These are phyloP conservation scores for Casuarina glauca DNA, from an alignment of 306 rosid genomes.

Conservation along the genomic window DNA sequence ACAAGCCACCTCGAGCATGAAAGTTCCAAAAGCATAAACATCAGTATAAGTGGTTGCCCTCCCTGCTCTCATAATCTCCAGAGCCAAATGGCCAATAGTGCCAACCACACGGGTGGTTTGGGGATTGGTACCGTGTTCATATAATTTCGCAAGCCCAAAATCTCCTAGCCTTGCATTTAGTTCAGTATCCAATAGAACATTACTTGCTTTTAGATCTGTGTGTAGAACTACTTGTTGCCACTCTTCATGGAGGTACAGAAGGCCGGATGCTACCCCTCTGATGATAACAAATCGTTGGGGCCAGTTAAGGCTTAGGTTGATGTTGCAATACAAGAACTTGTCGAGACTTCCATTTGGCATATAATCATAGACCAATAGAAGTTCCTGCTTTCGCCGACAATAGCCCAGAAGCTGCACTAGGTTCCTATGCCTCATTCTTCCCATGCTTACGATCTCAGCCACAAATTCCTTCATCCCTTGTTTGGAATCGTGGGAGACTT, in stretches of 20 bases:
- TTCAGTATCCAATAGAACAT: slow-evolving; percentile 57
- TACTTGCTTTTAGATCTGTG: slow-evolving; percentile 78
- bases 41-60: slow-evolving; percentile 51
- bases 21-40: slow-evolving; percentile 65
- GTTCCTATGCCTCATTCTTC: too few species aligned
- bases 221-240: slow-evolving; percentile 76
- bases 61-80: slow-evolving; percentile 59
- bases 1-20: slow-evolving; percentile 59
- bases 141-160: slow-evolving; percentile 69
- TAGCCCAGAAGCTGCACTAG: too few species aligned
- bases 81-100: slow-evolving; percentile 72
- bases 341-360: slow-evolving; percentile 49
- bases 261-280: slow-evolving; percentile 30
- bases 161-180: slow-evolving; percentile 69
- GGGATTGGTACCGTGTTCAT: slow-evolving; percentile 61
- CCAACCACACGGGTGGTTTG: slow-evolving; percentile 71
- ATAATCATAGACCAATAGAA: too few species aligned
- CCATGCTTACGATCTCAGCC: too few species aligned
- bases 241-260: slow-evolving; percentile 45
- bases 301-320: slow-evolving; percentile 27
- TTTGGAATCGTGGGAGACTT: too few species aligned
- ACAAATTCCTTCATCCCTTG: too few species aligned
- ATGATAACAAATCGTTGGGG: slow-evolving; percentile 31
- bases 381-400: too few species aligned
- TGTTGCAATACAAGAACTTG: slow-evolving; percentile 18